A percentile compares a stretch with the other conserved stretches of the same genome.
Evolutionary conservation across 2,329 filamentous ascomycete genomes (phyloP).

Genomic region (Karstenula rhodostoma): DNA sequence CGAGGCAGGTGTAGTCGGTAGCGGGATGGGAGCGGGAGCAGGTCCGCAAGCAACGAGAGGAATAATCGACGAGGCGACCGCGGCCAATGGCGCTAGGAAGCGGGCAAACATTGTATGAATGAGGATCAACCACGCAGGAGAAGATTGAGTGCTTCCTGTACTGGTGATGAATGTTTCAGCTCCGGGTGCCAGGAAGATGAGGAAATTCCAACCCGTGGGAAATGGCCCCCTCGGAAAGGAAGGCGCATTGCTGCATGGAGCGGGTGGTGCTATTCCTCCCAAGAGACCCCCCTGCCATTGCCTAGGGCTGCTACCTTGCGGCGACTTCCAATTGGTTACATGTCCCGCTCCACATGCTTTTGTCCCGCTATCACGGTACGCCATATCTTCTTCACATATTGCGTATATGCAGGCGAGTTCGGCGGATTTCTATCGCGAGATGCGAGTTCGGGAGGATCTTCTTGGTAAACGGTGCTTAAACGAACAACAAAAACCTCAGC

Average conservation of each 20-base stretch:
- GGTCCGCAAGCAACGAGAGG: constrained; percentile 20
- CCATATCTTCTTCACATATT: background rate
- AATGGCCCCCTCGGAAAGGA: background rate
- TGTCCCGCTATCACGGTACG: background rate
- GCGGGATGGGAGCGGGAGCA: constrained; percentile 16
- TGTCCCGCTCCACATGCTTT: background rate
- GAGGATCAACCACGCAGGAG: background rate
- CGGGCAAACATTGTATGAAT: constrained; percentile 22
- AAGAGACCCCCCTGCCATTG: background rate
- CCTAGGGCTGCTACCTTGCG: background rate
- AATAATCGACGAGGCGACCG: constrained; percentile 19
- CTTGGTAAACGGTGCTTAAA: background rate
- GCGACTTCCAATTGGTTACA: background rate
- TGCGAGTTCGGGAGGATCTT: background rate
- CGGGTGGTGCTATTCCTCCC: background rate
- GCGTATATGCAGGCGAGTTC: background rate
- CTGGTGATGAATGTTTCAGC: background rate
- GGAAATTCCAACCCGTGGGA: background rate
- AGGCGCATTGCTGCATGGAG: background rate
- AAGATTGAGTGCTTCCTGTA: background rate
- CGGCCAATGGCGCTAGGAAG: constrained; percentile 19
- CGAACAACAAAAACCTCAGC: background rate
- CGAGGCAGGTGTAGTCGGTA: constrained; percentile 19
- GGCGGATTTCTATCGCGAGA: background rate
- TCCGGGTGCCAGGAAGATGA: background rate